phyloP scores from a whole-genome alignment of 768 basidiomycete species.

The Lentinula sp. region DNA sequence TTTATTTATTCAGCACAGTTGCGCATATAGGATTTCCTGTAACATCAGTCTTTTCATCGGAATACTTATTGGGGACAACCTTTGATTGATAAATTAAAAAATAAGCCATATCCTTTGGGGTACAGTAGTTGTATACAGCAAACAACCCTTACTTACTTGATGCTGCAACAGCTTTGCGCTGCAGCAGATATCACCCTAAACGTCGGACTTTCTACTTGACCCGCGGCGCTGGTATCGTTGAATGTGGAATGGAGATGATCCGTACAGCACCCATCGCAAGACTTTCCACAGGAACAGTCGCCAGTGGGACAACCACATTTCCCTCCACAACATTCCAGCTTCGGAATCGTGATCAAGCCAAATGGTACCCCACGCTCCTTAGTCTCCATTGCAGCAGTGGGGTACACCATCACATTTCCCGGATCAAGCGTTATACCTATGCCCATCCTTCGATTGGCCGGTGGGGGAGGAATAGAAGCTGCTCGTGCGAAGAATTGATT shows the following conservation, averaged over 20 bases:
- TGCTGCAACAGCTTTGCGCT: neutral
- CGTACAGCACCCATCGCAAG: constrained; percentile 49
- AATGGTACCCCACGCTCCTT: constrained; percentile 38
- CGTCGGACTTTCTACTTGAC: neutral
- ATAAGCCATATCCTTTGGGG: neutral
- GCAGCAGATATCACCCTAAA: neutral
- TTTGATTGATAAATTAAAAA: neutral
- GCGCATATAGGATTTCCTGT: neutral
- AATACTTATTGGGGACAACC: no score
- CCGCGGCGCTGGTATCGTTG: neutral
- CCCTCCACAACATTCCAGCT: constrained; percentile 63
- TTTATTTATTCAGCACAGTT: neutral
- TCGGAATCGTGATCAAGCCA: constrained; percentile 51
- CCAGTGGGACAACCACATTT: constrained; percentile 50
- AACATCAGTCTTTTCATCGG: neutral
- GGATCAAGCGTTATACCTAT: constrained; percentile 38
- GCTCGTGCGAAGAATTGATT: constrained; percentile 64
- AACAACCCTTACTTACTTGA: neutral
- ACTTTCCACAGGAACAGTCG: constrained; percentile 48
- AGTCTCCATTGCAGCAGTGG: constrained; percentile 24
- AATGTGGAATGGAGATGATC: constrained; percentile 19
- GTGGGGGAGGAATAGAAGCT: constrained; percentile 62
- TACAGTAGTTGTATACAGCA: neutral
- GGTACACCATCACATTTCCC: constrained; percentile 43
- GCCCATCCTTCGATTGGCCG: constrained; percentile 33